Base-by-base conservation (phyloP, 176 grass and related monocot species). In the Cenchrus purpureus region DNA sequence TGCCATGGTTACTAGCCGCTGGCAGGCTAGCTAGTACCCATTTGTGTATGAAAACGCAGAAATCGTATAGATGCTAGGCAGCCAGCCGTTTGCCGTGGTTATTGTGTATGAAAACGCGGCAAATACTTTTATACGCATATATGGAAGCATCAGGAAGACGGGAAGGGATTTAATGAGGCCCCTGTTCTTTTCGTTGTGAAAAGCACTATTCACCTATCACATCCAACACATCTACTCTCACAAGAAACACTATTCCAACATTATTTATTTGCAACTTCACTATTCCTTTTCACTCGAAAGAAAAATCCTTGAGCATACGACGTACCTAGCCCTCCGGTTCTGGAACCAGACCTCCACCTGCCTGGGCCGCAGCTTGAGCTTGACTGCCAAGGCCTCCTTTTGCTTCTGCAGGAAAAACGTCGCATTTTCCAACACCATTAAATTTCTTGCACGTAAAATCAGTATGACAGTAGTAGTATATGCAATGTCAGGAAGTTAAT, bases 331-430 rank as follows among this genome's bases (percentile, higher is more conserved):
- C 88, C 97, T 91, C 71, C 94, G 97, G 86, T 99, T 99, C 82
- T 99, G 97, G 68, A 96, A 99, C 97, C 97, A 99, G 56, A 99
- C 97, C 87, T 99, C 97, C 81, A 99, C 97, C 60, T 99, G 97
- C 83, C 97, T 89, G 54, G 91, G 91, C 76, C 90, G 76, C 82
- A 99, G 88, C 91, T 91, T 85, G 90, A 99, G 88, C 81, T 96
- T 99, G 81, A 82, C 74, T 10, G 97, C 93, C 84, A 99, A 82
- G 66, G 93, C 88, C 82, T 94, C 97, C 90, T 99, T 99, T 60
- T 99, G 97, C 74, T 91, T 99, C 97, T 99, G 97, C 88, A 89
- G 50, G 71, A 65, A 68, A 59, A 75, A 10, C 28, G 85, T 83
- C 76, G 59, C 79, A 80, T 90, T 97, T 89, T 77, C 83, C 82